Evolutionary conservation across 495 filamentous ascomycete genomes (phyloP).

Genomic region (Pyrenula massariospora): DNA sequence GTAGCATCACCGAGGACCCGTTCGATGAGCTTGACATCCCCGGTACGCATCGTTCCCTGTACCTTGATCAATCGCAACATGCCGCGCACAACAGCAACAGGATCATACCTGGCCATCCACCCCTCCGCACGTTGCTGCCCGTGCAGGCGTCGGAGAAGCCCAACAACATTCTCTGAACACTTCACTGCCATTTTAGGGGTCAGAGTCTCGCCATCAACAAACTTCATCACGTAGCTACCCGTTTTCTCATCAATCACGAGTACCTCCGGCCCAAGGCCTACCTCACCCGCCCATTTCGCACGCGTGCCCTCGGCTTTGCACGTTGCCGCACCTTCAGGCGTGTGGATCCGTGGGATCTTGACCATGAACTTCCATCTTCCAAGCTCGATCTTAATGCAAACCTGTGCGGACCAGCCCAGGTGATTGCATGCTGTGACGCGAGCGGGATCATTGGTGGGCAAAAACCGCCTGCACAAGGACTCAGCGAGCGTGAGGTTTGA

Average conservation of each 20-base stretch:
- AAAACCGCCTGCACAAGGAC: not conserved
- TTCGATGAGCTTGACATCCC: not conserved
- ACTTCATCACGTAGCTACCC: slow-evolving; percentile 3
- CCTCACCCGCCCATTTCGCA: slow-evolving; percentile 1
- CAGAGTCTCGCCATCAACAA: slow-evolving; percentile 2
- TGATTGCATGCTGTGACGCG: not conserved
- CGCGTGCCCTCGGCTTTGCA: slow-evolving; percentile 1
- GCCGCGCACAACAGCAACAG: not conserved
- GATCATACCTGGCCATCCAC: not conserved
- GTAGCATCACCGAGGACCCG: not conserved
- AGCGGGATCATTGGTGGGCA: not conserved
- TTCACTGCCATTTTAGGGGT: not conserved
- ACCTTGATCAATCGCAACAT: not conserved
- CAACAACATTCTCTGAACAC: not conserved
- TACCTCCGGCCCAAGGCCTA: slow-evolving; percentile 3
- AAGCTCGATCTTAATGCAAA: not conserved
- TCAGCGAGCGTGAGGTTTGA: not conserved
- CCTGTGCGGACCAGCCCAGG: not conserved
- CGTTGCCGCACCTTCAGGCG: no score
- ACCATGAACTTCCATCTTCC: not conserved
- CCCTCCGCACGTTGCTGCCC: not conserved
- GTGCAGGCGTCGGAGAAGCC: not conserved
- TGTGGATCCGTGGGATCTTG: not conserved
- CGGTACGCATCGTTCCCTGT: not conserved
- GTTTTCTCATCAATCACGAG: slow-evolving; percentile 1